Percentiles rank a stretch among this genome's conserved stretches.
Evolutionary conservation across 2,329 filamentous ascomycete genomes (phyloP).

Genomic region (Parascedosporium putredinis): DNA sequence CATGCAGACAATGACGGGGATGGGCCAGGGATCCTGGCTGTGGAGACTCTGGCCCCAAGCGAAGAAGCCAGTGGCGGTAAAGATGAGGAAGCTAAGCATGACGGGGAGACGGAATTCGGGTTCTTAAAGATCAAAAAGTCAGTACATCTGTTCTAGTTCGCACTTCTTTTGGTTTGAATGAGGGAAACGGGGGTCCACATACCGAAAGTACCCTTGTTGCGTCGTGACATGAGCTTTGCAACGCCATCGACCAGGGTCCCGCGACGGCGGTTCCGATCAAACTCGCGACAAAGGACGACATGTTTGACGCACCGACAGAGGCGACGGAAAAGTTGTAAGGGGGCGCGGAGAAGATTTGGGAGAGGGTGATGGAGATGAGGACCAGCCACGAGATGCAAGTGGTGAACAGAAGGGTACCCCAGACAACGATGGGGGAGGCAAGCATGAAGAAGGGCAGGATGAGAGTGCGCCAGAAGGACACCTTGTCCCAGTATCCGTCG

Average conservation of each 20-base stretch:
- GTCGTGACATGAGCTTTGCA: constrained; percentile 21
- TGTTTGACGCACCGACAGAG: constrained; percentile 17
- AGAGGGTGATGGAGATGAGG: constrained; percentile 20
- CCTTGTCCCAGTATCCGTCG: constrained; percentile 25
- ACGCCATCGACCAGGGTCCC: constrained; percentile 24
- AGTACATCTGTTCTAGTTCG: too few species aligned
- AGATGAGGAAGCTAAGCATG: constrained; percentile 22
- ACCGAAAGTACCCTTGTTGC: constrained; percentile 25
- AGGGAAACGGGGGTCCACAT: background rate
- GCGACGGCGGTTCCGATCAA: constrained; percentile 21
- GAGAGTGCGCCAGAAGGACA: constrained; percentile 25
- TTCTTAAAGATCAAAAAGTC: too few species aligned
- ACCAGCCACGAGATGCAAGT: constrained; percentile 23
- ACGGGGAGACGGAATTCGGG: constrained; percentile 28
- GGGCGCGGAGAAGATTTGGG: constrained; percentile 25
- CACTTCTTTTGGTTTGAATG: too few species aligned
- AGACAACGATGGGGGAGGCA: constrained; percentile 24
- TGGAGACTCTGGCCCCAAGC: constrained; percentile 18
- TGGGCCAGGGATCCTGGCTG: constrained; percentile 15
- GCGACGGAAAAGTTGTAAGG: constrained; percentile 26
- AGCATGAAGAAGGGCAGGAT: constrained; percentile 25
- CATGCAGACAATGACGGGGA: constrained; percentile 24
- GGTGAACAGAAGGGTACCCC: constrained; percentile 27
- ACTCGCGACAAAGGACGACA: constrained; percentile 10
- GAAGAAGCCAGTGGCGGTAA: constrained; percentile 27